Base-by-base conservation (phyloP, 164 flowering plant species). In the Platanus orientalis region DNA sequence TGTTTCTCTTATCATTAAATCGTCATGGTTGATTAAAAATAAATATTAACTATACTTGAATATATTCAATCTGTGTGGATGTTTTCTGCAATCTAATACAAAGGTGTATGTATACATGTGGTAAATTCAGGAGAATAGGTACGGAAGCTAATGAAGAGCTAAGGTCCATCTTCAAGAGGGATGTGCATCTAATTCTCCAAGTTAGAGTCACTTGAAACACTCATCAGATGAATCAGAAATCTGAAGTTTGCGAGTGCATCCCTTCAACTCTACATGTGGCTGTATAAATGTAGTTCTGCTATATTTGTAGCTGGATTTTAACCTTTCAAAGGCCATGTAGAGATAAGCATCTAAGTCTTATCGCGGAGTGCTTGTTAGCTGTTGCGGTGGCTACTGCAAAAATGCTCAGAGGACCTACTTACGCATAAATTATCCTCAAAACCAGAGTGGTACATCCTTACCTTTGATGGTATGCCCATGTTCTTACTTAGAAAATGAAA, bases 61-160 rank as follows among this genome's bases (percentile, higher is more conserved):
- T 11, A 16, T 19, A n/a, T 26, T 20, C 14, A 13, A 14, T 48
- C 16, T 36, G 28, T 29, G 5, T 14, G 26, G 6, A 30, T 47
- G 9, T 54, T 7, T 14, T 17, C 19, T 36, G n/a, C 5, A 47
- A 28, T 56, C 12, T 54, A 27, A 61, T 30, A 5, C 7, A 20
- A 12, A 25, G 2, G 55, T 28, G 26, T 39, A 11, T 25, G 39
- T n/a, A 48, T 54, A 45, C n/a, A n/a, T n/a, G n/a, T 60, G 54
- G 28, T 52, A 24, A 54, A 51, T 28, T 58, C 74, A 76, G 79
- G 76, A 73, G 72, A 64, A 76, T 76, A 53, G 79, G 79, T 17
- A 32, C 84, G 19, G 98, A 91, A 74, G 97, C 98, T 24, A 94
- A 89, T 69, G 93, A 89, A 65, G 95, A 94, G 79, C 79, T 94